Evolutionary conservation across 2,329 filamentous ascomycete species (phyloP).

Genomic region (Aspergillus oerlinghausenensis): DNA sequence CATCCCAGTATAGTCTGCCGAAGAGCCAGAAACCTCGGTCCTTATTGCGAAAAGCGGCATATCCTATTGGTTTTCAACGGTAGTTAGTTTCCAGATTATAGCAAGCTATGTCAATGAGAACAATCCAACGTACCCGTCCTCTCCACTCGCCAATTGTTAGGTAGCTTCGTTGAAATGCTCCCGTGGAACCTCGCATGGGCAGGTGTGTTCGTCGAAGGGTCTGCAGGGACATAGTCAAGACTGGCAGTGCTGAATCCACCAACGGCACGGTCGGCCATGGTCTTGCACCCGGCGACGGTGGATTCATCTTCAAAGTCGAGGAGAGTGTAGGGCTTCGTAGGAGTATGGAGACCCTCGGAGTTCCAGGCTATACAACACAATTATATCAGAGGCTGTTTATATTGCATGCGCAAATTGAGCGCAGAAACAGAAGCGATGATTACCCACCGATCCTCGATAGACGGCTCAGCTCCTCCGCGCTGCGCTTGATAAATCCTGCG

Average conservation of each 20-base stretch:
- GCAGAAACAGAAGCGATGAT: neutral
- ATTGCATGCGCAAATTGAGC: neutral
- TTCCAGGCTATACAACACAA: slow-evolving; percentile 34
- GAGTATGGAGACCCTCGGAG: slow-evolving; percentile 33
- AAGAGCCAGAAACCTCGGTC: slow-evolving; percentile 77
- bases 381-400: neutral
- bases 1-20: slow-evolving; percentile 78
- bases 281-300: slow-evolving; percentile 49
- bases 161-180: slow-evolving; percentile 79
- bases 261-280: slow-evolving; percentile 82
- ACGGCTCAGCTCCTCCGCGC: slow-evolving; percentile 55
- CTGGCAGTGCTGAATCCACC: slow-evolving; percentile 76
- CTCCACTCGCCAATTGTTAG: slow-evolving; percentile 52
- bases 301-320: slow-evolving; percentile 40
- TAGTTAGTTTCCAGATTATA: slow-evolving; percentile 1
- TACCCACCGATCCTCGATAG: slow-evolving; percentile 51
- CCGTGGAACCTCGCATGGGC: slow-evolving; percentile 81
- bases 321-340: slow-evolving; percentile 36
- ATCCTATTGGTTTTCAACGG: slow-evolving; percentile 55
- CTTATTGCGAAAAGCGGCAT: slow-evolving; percentile 82
- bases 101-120: neutral
- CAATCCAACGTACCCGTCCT: slow-evolving; percentile 30
- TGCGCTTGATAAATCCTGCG: slow-evolving; percentile 53
- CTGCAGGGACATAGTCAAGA: slow-evolving; percentile 61
- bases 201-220: slow-evolving; percentile 40